Conservation (phyloP, 192 early-diverging fungal genomes). For the Chytriomyces sp. region DNA sequence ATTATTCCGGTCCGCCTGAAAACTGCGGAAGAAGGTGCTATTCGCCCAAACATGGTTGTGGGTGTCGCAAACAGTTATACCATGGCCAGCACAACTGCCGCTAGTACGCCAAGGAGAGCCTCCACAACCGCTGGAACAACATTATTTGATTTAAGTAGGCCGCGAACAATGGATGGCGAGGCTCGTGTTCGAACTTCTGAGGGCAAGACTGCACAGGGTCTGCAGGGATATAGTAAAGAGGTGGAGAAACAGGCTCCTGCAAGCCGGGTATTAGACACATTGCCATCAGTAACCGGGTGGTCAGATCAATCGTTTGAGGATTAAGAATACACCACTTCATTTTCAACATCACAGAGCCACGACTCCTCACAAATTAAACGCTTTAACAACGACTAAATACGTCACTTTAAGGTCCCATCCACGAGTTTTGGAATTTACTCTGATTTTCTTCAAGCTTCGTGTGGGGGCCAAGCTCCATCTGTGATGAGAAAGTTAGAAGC, state of each 20-base stretch:
- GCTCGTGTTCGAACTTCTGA: not conserved
- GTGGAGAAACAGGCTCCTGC: not conserved
- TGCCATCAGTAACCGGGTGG: not conserved
- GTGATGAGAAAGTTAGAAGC: slow-evolving; percentile 12
- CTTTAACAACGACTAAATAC: not conserved
- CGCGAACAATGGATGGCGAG: slow-evolving; percentile 9
- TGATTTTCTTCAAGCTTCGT: slow-evolving; percentile 50
- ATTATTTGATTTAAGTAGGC: slow-evolving; percentile 15
- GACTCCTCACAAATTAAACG: not conserved
- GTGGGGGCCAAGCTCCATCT: slow-evolving; percentile 56
- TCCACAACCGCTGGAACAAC: slow-evolving; percentile 18
- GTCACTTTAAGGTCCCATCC: slow-evolving; percentile 48
- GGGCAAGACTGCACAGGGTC: not conserved
- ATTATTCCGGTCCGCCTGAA: slow-evolving; percentile 2
- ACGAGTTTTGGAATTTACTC: slow-evolving; percentile 57
- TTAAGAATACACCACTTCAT: too few relatives aligned
- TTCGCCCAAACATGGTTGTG: not conserved
- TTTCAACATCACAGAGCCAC: not conserved
- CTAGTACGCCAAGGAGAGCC: not conserved
- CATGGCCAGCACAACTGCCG: not conserved
- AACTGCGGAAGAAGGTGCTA: not conserved
- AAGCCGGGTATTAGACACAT: not conserved
- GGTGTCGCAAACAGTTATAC: not conserved
- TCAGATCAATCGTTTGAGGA: not conserved
- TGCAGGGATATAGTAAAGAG: not conserved